Percentiles rank a stretch among this genome's conserved stretches.
These are phyloP conservation scores for Boletus tomentosulus DNA, from an alignment of 768 basidiomycete species.

Conservation along the genomic window DNA sequence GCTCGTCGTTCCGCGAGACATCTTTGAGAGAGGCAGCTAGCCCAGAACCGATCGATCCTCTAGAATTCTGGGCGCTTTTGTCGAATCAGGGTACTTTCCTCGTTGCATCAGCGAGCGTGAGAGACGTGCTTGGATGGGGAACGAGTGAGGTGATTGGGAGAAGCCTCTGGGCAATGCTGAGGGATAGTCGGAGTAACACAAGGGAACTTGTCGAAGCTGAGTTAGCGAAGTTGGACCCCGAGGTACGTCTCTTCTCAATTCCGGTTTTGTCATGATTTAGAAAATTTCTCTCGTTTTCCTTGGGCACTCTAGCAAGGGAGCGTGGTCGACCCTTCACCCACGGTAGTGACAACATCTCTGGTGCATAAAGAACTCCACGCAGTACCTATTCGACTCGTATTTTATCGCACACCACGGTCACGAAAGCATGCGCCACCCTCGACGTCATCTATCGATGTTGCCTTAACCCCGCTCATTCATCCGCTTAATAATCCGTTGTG, in stretches of 20 bases:
- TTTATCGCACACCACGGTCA: conserved; percentile 34
- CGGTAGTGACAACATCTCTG: conserved; percentile 31
- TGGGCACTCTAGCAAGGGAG: not conserved
- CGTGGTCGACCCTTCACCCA: conserved; percentile 15
- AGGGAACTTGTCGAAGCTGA: conserved; percentile 26
- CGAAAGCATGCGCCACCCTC: not conserved
- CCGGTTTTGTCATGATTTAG: not conserved
- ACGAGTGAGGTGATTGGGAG: conserved; percentile 51
- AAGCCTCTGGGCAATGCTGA: conserved; percentile 38
- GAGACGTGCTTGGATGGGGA: conserved; percentile 65
- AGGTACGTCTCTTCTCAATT: conserved; percentile 11
- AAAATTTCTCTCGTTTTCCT: not conserved
- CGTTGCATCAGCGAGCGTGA: conserved; percentile 45
- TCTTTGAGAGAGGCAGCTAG: not conserved
- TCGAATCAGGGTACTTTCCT: conserved; percentile 45
- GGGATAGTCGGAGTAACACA: conserved; percentile 15
- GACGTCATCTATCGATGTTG: not conserved
- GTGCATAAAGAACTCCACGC: conserved; percentile 34
- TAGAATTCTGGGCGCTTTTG: conserved; percentile 54
- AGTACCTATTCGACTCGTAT: conserved; percentile 31
- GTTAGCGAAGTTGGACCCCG: conserved; percentile 19
- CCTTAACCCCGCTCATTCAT: conserved; percentile 12
- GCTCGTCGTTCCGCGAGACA: not conserved
- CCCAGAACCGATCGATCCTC: conserved; percentile 4
- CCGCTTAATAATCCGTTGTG: conserved; percentile 16